Evolutionary conservation across 768 basidiomycete genomes (phyloP).

Genomic region (Tulasnella sp.): DNA sequence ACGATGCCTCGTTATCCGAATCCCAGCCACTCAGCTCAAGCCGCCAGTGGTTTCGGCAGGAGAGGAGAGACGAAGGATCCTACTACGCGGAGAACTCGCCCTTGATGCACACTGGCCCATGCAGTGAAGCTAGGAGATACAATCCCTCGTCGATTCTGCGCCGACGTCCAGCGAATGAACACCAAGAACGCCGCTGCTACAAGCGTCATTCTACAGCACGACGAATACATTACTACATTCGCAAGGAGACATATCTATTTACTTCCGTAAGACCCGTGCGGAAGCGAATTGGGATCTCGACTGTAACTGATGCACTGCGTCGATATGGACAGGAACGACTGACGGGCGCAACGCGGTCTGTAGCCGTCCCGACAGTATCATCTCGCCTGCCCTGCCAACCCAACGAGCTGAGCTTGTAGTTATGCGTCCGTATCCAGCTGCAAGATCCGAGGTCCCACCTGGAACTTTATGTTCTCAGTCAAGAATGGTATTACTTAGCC

Average conservation of each 20-base stretch:
- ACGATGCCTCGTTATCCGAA: neutral
- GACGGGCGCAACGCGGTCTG: neutral
- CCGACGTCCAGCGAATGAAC: neutral
- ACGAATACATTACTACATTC: neutral
- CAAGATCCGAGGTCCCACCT: neutral
- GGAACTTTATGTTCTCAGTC: neutral
- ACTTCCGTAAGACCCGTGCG: neutral
- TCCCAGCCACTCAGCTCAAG: neutral
- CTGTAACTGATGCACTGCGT: neutral
- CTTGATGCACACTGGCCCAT: neutral
- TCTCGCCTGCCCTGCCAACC: too few species aligned
- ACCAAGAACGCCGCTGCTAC: neutral
- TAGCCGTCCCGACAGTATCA: neutral
- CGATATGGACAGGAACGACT: neutral
- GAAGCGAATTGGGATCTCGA: neutral
- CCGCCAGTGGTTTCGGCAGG: neutral
- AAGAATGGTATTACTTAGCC: neutral
- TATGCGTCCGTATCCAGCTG: neutral
- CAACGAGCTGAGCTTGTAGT: neutral
- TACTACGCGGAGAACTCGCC: neutral
- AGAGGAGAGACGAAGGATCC: neutral
- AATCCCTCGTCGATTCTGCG: neutral
- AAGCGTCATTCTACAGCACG: neutral
- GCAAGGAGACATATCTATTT: neutral
- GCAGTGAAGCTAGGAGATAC: neutral